Evolutionary conservation across 768 basidiomycete genomes (phyloP).

Genomic region (Cubamyces lactineus): DNA sequence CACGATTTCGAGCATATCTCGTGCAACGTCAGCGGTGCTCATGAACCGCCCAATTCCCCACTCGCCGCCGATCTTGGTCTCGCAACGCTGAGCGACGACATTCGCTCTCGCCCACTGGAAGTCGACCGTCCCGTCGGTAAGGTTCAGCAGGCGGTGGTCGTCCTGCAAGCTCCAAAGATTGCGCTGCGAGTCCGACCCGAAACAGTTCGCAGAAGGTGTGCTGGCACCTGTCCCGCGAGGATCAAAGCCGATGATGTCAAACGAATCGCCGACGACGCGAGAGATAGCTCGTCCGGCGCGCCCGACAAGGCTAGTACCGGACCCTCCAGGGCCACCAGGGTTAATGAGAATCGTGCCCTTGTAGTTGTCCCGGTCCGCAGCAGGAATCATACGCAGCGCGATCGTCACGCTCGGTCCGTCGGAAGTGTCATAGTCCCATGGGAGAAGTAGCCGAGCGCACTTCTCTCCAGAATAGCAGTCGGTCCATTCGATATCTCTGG

Average conservation of each 20-base stretch:
- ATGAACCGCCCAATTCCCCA: conserved; percentile 29
- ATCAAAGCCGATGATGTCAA: conserved; percentile 28
- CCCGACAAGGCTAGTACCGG: conserved; percentile 15
- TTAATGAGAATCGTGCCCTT: conserved; percentile 23
- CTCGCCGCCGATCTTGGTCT: conserved; percentile 25
- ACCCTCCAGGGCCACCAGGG: conserved; percentile 25
- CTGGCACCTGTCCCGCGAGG: conserved; percentile 29
- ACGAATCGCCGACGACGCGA: conserved; percentile 20
- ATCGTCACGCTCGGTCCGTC: conserved; percentile 24
- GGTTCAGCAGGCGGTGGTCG: conserved; percentile 15
- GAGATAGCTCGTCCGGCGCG: conserved; percentile 15
- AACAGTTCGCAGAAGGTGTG: conserved; percentile 25
- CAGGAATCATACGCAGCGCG: conserved; percentile 25
- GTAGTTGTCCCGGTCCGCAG: conserved; percentile 16
- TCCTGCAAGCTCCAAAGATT: conserved; percentile 20
- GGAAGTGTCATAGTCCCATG: conserved; percentile 23
- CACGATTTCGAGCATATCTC: conserved; percentile 37
- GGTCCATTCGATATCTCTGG: conserved; percentile 17
- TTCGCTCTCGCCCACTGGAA: conserved; percentile 15
- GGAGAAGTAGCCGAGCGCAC: conserved; percentile 25
- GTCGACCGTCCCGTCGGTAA: conserved; percentile 14
- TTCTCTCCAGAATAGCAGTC: conserved; percentile 19
- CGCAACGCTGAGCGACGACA: conserved; percentile 11
- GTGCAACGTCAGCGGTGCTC: conserved; percentile 35
- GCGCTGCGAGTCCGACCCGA: conserved; percentile 11